These are phyloP conservation scores for Nicotiana tomentosiformis DNA, from an alignment of 257 asterid genomes.

Conservation along the genomic window DNA sequence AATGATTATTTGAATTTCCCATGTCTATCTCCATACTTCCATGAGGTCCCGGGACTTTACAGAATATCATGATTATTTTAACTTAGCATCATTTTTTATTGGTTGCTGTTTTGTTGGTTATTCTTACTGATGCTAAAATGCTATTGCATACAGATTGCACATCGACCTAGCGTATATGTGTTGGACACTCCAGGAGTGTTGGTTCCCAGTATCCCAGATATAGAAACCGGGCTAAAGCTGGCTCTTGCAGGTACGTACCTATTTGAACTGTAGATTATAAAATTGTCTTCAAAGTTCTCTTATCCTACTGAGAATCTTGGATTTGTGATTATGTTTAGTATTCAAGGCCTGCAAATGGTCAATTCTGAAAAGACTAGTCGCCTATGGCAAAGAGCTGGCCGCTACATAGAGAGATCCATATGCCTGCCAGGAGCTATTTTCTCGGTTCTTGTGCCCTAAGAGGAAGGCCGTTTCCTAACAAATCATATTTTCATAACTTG, in stretches of 20 bases:
- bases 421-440: neutral
- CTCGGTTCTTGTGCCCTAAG: neutral
- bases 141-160: constrained; percentile 56
- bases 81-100: neutral
- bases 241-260: constrained; percentile 68
- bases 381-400: neutral
- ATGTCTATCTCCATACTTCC: neutral
- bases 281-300: neutral
- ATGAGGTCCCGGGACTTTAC: neutral
- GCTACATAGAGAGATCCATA: neutral
- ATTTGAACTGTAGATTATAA: neutral
- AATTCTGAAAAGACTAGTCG: neutral
- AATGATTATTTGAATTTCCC: neutral
- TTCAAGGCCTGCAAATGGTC: neutral
- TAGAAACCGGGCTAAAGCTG: constrained; percentile 90
- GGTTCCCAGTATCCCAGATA: constrained; percentile 83
- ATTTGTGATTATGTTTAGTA: neutral
- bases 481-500: neutral
- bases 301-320: neutral
- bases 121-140: neutral
- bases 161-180: constrained; percentile 89
- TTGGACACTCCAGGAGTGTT: constrained; percentile 94
- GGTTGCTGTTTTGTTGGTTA: neutral
- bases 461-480: neutral
- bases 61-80: neutral